Percentiles rank a stretch among this genome's conserved stretches.
phyloP scores from a whole-genome alignment of 139 green algal genomes.

The Chlorella sorokiniana region DNA sequence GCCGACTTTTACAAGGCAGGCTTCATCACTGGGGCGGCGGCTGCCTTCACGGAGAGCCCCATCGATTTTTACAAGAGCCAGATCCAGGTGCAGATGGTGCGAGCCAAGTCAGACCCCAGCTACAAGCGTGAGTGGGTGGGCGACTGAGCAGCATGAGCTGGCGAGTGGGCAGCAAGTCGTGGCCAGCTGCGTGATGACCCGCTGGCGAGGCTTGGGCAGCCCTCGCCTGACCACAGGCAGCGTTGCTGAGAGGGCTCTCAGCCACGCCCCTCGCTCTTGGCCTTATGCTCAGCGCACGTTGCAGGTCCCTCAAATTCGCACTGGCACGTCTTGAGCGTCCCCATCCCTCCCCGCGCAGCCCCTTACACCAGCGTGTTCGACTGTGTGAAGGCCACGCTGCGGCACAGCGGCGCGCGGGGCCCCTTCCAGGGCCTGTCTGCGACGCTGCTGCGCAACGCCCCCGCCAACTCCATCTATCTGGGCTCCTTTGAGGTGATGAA shows the following conservation, averaged over 20 bases:
- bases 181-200: no score
- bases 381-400: slow-evolving; percentile 73
- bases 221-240: no score
- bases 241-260: no score
- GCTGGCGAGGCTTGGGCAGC: no score
- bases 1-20: slow-evolving; percentile 83
- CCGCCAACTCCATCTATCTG: slow-evolving; percentile 93
- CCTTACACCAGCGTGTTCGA: slow-evolving; percentile 81
- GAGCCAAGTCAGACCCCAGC: slow-evolving; percentile 70
- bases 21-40: slow-evolving; percentile 81
- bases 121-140: slow-evolving; percentile 76
- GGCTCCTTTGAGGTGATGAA: slow-evolving; percentile 94
- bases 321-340: no score
- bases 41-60: slow-evolving; percentile 87
- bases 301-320: no score
- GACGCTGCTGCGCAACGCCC: slow-evolving; percentile 90
- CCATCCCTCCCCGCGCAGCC: slow-evolving; percentile 51
- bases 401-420: slow-evolving; percentile 74
- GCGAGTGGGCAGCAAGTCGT: no score
- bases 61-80: slow-evolving; percentile 98
- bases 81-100: slow-evolving; percentile 93
- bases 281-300: no score
- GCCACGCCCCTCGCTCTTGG: no score
- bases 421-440: slow-evolving; percentile 88
- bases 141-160: no score